These are phyloP conservation scores for Leptographium radiaticola DNA, from an alignment of 2,329 filamentous ascomycete genomes.

Conservation along the genomic window DNA sequence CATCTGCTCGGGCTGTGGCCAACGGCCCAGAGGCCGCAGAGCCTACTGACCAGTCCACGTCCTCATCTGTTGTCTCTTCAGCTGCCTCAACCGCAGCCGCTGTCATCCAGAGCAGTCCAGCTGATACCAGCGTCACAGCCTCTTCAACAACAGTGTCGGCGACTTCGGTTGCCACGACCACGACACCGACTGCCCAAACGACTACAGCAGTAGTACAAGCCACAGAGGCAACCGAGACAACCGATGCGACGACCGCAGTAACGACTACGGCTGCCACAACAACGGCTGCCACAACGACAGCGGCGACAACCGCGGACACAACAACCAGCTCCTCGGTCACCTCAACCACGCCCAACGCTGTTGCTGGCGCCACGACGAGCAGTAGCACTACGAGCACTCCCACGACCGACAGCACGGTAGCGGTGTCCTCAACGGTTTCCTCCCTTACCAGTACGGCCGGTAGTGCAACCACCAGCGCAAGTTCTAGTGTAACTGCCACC, in stretches of 20 bases:
- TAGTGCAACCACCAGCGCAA: background rate
- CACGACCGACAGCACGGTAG: conserved; percentile 6
- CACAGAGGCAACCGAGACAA: background rate
- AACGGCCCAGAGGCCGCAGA: conserved; percentile 7
- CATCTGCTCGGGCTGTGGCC: background rate
- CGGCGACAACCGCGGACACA: background rate
- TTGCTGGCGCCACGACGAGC: no score
- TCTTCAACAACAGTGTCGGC: conserved; percentile 10
- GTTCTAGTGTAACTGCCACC: background rate
- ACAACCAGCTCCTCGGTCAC: background rate
- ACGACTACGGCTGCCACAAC: background rate
- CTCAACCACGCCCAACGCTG: no score
- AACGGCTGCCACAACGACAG: background rate
- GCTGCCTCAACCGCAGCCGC: background rate
- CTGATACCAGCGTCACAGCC: conserved; percentile 22
- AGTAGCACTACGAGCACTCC: background rate
- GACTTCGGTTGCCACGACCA: background rate
- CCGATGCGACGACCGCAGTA: background rate
- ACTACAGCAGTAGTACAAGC: background rate
- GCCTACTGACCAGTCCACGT: conserved; percentile 2
- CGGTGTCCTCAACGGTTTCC: background rate
- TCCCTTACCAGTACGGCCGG: conserved; percentile 1
- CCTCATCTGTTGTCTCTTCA: background rate
- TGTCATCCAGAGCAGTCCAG: conserved; percentile 18
- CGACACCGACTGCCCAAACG: background rate